These are phyloP conservation scores for Exserohilum turcica DNA, from an alignment of 2,329 filamentous ascomycete genomes.

Conservation along the genomic window DNA sequence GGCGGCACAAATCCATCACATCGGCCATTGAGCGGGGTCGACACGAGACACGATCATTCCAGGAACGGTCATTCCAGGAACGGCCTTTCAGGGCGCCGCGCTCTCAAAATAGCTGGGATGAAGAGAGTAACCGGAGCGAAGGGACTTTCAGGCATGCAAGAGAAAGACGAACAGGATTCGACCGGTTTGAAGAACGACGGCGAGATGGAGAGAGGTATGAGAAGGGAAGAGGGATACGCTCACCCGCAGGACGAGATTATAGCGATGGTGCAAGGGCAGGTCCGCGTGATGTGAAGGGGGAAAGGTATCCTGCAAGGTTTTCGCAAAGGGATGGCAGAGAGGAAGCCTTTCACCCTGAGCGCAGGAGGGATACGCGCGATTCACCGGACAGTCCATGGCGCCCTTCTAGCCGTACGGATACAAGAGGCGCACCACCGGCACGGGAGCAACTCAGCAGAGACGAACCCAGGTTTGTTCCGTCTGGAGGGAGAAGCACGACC, in stretches of 20 bases:
- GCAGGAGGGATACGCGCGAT: background rate
- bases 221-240: no score
- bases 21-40: conserved; percentile 41
- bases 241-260: no score
- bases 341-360: background rate
- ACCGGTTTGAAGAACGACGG: no score
- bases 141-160: no score
- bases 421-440: conserved; percentile 1
- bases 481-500: background rate
- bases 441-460: conserved; percentile 3
- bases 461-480: background rate
- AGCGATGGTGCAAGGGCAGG: no score
- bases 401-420: conserved; percentile 8
- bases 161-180: no score
- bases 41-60: no score
- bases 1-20: conserved; percentile 41
- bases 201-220: no score
- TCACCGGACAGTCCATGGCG: background rate
- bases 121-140: background rate
- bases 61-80: no score
- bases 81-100: no score
- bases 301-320: background rate
- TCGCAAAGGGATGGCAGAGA: background rate
- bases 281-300: background rate
- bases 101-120: conserved; percentile 1